These are phyloP conservation scores for Pogostemon cablin DNA, from an alignment of 257 asterid genomes.

Conservation along the genomic window DNA sequence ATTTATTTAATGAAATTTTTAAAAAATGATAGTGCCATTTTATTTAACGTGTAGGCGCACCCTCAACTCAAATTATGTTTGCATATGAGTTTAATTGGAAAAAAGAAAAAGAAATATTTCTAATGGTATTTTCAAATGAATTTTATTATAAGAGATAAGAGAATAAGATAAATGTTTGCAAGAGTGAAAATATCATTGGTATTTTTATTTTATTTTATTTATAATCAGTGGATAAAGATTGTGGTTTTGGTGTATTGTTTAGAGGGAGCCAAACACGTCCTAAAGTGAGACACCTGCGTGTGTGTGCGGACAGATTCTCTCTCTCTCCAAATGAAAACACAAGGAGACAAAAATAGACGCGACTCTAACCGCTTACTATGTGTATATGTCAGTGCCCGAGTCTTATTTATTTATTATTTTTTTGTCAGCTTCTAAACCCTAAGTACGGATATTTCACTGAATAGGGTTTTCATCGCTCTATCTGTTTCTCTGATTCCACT, in stretches of 20 bases:
- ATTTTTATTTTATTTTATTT: no score
- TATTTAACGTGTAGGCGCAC: no score
- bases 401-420: neutral
- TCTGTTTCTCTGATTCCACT: slow-evolving; percentile 20
- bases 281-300: neutral
- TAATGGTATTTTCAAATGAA: no score
- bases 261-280: slow-evolving; percentile 28
- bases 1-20: no score
- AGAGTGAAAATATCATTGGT: no score
- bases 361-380: slow-evolving; percentile 33
- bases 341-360: slow-evolving; percentile 32
- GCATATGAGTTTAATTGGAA: no score
- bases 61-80: no score
- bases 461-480: slow-evolving; percentile 8
- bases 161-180: no score
- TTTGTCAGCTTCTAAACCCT: slow-evolving; percentile 49
- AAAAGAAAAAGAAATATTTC: no score
- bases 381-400: slow-evolving; percentile 35
- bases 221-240: no score
- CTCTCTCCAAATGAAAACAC: slow-evolving; percentile 9
- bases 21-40: no score
- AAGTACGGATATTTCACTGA: slow-evolving; percentile 11
- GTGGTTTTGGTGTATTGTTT: neutral
- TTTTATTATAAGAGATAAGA: no score
- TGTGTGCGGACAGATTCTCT: slow-evolving; percentile 18